Base-by-base conservation (phyloP, 2,329 filamentous ascomycete genomes). In the Raffaelea ambrosiae region DNA sequence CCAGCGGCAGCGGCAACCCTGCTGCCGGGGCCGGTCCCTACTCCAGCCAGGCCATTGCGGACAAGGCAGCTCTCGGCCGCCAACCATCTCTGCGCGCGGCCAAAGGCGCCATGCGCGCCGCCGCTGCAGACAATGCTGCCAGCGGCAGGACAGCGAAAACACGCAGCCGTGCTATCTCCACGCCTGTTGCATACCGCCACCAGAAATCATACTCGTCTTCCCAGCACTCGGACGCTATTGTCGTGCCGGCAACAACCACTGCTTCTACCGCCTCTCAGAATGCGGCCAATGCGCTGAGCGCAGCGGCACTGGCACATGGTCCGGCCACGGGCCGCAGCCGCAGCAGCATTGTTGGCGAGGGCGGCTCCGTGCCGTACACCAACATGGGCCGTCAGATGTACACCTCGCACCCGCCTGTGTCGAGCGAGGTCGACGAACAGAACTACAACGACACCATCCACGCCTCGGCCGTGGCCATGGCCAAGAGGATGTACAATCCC, bases 381-480 rank as follows among this genome's bases (percentile, higher is more conserved):
- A 86, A 79, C 48, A 79, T 88, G 66, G 73, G 77, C 33, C 74
- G 82, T 52, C 81, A 83, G 52, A 86, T 95, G 79, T 95, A 84
- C 60, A 88, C 84, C 0, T 83, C 86, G 1, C 69, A 79, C 31
- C 88, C 89, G 4, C 83, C 83, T 0, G 79, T 94, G 3, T 73
- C 79, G 22, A 69, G 77, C 2, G 87, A 94, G 58, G 67, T 81
- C 0, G 83, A 93, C 38, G 88, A 95, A 58, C 77, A 82, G 62
- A 81, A 77, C 52, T 79, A 77, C 49, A 77, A 83, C 40, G 84
- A 88, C 55, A 80, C 82, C 4, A 70, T 95, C 3, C 84, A 84
- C 53, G 87, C 88, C 26, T 91, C 88, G 19, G 88, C 90, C 3
- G 71, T 95, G 3, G 87, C 86, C 11, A 95, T 96, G 88, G 89